Evolutionary conservation across 768 basidiomycete species (phyloP).

Genomic region (Mrakia hoshinonis): DNA sequence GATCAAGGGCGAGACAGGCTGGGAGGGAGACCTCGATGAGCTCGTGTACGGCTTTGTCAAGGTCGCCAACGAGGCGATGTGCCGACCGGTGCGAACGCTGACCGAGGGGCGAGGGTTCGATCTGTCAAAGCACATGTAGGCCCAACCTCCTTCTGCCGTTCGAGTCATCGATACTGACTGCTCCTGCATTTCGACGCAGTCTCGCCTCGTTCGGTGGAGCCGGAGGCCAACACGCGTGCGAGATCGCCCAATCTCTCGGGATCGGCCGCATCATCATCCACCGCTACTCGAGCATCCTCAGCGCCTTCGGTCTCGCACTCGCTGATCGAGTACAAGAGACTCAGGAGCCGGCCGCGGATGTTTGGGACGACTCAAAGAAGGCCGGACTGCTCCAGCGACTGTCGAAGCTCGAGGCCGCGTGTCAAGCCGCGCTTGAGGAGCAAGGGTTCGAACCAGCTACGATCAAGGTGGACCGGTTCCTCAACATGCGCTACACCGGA

Average conservation of each 20-base stretch:
- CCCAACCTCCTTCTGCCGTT: background rate
- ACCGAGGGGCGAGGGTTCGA: constrained; percentile 25
- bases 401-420: background rate
- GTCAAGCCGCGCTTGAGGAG: background rate
- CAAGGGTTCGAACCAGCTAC: constrained; percentile 17
- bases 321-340: constrained; percentile 45
- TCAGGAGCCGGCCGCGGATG: constrained; percentile 12
- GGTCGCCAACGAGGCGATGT: constrained; percentile 34
- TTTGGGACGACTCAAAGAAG: background rate
- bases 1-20: constrained; percentile 29
- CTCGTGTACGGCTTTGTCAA: constrained; percentile 32
- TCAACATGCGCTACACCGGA: constrained; percentile 26
- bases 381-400: constrained; percentile 9
- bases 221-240: constrained; percentile 82
- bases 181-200: background rate
- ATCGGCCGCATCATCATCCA: constrained; percentile 83
- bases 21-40: constrained; percentile 32
- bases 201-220: constrained; percentile 25
- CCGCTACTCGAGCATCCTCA: constrained; percentile 83
- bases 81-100: constrained; percentile 18
- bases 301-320: constrained; percentile 86
- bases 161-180: background rate
- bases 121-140: constrained; percentile 18
- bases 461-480: constrained; percentile 20
- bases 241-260: constrained; percentile 56